phyloP scores from a whole-genome alignment of 1,284 basidiomycete species.

The Ceratobasidium papillatum region DNA sequence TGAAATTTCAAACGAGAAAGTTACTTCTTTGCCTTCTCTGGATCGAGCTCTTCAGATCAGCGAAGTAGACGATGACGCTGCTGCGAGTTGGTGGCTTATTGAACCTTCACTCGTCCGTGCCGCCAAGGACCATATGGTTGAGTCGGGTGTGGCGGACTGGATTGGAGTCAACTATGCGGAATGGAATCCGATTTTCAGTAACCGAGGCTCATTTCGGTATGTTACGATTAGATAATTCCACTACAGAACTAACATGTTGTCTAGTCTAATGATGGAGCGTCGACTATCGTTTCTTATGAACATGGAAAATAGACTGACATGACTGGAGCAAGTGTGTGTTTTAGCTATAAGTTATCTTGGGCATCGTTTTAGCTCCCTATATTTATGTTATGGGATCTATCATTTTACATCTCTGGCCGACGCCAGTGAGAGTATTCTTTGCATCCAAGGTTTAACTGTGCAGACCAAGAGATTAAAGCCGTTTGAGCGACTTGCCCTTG shows the following conservation, averaged over 20 bases:
- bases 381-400: no score
- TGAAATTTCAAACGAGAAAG: not conserved
- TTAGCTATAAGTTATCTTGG: no score
- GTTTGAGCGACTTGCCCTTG: no score
- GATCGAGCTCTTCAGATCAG: slow-evolving; percentile 16
- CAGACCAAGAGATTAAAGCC: no score
- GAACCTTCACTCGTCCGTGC: not conserved
- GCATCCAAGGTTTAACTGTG: no score
- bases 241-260: not conserved
- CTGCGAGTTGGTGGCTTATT: slow-evolving; percentile 8
- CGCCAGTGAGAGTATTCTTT: no score
- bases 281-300: not conserved
- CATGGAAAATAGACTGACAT: not conserved
- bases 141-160: not conserved
- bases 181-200: slow-evolving; percentile 17
- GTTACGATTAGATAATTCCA: not conserved
- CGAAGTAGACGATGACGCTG: slow-evolving; percentile 10
- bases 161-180: slow-evolving; percentile 22
- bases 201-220: slow-evolving; percentile 16
- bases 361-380: no score
- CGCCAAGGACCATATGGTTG: not conserved
- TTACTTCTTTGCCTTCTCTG: not conserved
- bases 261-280: slow-evolving; percentile 25
- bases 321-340: not conserved
- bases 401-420: no score